These are phyloP conservation scores for Avena eriantha DNA, from an alignment of 176 grass and related monocot genomes.

Conservation along the genomic window DNA sequence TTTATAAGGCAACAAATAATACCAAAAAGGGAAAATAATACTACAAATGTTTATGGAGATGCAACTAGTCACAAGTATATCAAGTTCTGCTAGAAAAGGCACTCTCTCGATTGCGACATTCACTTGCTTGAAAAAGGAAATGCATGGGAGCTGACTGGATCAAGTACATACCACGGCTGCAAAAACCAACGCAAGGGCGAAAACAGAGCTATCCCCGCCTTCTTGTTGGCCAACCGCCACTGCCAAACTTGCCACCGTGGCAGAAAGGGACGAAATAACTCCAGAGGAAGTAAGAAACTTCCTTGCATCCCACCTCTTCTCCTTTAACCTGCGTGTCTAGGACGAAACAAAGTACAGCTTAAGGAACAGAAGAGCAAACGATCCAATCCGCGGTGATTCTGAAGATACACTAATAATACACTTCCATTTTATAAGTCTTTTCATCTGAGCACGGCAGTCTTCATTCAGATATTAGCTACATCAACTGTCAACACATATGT, in stretches of 20 bases:
- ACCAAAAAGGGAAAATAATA: neutral
- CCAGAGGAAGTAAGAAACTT: conserved; percentile 87
- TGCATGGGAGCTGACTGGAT: conserved; percentile 8
- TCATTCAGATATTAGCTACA: neutral
- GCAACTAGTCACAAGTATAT: neutral
- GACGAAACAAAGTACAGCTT: conserved; percentile 57
- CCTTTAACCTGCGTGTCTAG: conserved; percentile 99
- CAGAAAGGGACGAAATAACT: conserved; percentile 90
- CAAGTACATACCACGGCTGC: conserved; percentile 78
- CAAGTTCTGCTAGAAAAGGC: conserved; percentile 19
- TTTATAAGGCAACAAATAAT: conserved; percentile 20
- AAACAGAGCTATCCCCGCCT: conserved; percentile 70
- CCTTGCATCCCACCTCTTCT: conserved; percentile 93
- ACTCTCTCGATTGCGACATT: neutral
- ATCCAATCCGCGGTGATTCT: neutral
- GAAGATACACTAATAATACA: neutral
- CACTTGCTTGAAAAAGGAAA: conserved; percentile 43
- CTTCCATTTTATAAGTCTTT: neutral
- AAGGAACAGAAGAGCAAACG: conserved; percentile 21
- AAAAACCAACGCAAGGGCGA: conserved; percentile 86
- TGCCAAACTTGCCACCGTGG: conserved; percentile 70
- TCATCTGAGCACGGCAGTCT: neutral
- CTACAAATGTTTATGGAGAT: conserved; percentile 7
- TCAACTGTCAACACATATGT: too few species aligned
- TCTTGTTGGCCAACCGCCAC: conserved; percentile 83